A percentile compares a stretch with the other conserved stretches of the same genome.
These are phyloP conservation scores for Aspergillus calidoustus DNA, from an alignment of 2,329 filamentous ascomycete genomes.

Conservation along the genomic window DNA sequence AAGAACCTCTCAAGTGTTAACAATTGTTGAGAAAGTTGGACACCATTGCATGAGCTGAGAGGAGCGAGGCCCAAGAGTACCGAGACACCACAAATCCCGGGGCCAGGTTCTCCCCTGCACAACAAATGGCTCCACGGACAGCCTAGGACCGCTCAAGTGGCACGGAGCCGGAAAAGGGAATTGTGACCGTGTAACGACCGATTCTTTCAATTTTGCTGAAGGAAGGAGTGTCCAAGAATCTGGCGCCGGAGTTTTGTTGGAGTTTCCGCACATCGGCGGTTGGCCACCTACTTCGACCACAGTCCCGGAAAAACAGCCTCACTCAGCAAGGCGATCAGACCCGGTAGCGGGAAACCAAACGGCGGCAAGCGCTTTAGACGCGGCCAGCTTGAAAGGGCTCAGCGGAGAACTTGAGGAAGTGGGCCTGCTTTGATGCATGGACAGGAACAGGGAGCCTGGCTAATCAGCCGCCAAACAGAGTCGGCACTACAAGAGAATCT, in stretches of 20 bases:
- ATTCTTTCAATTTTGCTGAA: conserved; percentile 6
- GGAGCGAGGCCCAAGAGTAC: conserved; percentile 13
- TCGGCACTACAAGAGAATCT: conserved; percentile 4
- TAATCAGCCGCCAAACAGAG: conserved; percentile 13
- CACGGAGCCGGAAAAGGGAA: conserved; percentile 22
- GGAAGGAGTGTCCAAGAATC: conserved; percentile 8
- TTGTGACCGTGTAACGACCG: conserved; percentile 27
- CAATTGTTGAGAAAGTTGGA: conserved; percentile 35
- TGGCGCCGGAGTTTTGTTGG: conserved; percentile 8
- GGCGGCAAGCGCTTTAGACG: conserved; percentile 42
- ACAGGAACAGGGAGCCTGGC: conserved; percentile 16
- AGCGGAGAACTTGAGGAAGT: conserved; percentile 15
- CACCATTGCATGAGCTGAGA: conserved; percentile 38
- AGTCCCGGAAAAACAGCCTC: conserved; percentile 14
- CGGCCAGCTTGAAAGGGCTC: conserved; percentile 25
- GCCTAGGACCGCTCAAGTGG: conserved; percentile 25
- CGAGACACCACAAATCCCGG: conserved; percentile 11
- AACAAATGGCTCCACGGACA: conserved; percentile 21
- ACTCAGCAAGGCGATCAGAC: neutral
- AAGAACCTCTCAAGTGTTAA: conserved; percentile 28
- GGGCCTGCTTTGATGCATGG: conserved; percentile 17
- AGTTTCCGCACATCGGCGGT: conserved; percentile 20
- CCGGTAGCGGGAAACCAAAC: conserved; percentile 20
- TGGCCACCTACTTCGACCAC: conserved; percentile 11
- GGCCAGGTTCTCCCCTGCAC: conserved; percentile 22